Base-by-base conservation (phyloP, 2,329 filamentous ascomycete genomes). In the Penicillium olsonii region DNA sequence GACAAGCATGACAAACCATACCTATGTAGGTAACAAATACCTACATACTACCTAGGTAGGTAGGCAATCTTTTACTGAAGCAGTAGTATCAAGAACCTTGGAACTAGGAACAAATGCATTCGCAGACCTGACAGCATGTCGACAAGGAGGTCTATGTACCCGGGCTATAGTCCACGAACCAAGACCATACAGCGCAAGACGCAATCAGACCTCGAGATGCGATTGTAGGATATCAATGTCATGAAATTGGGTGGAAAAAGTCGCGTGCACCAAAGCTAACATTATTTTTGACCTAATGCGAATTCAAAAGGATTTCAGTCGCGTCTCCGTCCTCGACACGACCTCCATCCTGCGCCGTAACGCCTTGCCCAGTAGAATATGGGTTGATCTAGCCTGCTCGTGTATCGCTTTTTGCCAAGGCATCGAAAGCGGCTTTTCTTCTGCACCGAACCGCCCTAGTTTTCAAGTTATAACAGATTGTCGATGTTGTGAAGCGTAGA, bases 261-360 rank as follows among this genome's bases (percentile, higher is more conserved):
- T 31, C 17, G 48, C 26, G 48, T 41, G 34, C 17, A 35, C n/a
- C 33, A 40, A 40, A 54, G 51, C 40, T 53, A 56, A 46, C 51
- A 58, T 54, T 56, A 53, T 52, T 58, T 43, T 48, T 48, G 33
- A 51, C 54, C 52, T 29, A 51, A 52, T 56, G 52, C 47, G 47
- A 55, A 56, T 46, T 55, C 46, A 53, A 51, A 49, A 51, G 48
- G 47, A 55, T 48, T 50, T 59, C 39, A 44, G 45, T 59, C 56
- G 50, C 55, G 49, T 60, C 60, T 62, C 57, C 54, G 61, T 57
- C 53, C 54, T 58, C 52, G 60, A 57, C 60, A 60, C 58, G 63
- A 64, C 61, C 60, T 64, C 59, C 61, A 68, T 69, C 64, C 66
- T 69, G 67, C 69, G 69, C 69, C 69, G 63, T 64, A 70, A 72